phyloP scores from a whole-genome alignment of 2,329 filamentous ascomycete genomes.

The Neofusicoccum umdonicola region DNA sequence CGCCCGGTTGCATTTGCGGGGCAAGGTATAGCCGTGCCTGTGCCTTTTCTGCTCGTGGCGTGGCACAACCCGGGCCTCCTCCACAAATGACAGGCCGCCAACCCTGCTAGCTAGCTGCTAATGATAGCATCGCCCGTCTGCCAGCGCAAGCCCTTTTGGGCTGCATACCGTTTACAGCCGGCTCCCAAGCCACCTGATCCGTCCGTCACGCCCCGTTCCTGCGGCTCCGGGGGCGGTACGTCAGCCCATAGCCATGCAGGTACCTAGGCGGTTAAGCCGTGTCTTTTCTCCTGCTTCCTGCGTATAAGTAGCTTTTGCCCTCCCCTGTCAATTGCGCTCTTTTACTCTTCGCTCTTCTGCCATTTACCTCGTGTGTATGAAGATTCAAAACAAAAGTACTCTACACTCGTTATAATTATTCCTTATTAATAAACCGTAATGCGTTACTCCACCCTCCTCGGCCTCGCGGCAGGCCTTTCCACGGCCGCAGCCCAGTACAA shows the following conservation, averaged over 20 bases:
- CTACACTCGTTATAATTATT: constrained; percentile 5
- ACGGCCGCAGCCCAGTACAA: constrained; percentile 43
- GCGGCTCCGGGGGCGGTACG: constrained; percentile 6
- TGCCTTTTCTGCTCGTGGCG: background rate
- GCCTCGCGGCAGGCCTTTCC: constrained; percentile 14
- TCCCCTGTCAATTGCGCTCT: background rate
- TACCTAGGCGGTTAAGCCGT: background rate
- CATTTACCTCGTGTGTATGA: background rate
- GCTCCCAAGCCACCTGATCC: constrained; percentile 2
- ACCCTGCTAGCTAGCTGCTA: constrained; percentile 1
- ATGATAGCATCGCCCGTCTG: background rate
- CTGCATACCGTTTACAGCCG: background rate
- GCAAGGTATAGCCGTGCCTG: background rate
- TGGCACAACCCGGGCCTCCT: background rate
- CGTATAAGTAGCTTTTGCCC: background rate
- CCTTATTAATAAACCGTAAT: background rate
- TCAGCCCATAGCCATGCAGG: constrained; percentile 5
- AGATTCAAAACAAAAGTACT: background rate
- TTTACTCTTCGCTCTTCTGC: constrained; percentile 1
- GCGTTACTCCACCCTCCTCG: constrained; percentile 9
- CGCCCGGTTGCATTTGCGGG: constrained; percentile 2
- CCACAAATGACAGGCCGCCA: constrained; percentile 3
- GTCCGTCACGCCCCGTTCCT: constrained; percentile 2
- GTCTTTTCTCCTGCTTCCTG: background rate
- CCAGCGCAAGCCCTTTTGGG: background rate